Conservation (phyloP, 2,329 filamentous ascomycete genomes). For the Exophiala sideris region DNA sequence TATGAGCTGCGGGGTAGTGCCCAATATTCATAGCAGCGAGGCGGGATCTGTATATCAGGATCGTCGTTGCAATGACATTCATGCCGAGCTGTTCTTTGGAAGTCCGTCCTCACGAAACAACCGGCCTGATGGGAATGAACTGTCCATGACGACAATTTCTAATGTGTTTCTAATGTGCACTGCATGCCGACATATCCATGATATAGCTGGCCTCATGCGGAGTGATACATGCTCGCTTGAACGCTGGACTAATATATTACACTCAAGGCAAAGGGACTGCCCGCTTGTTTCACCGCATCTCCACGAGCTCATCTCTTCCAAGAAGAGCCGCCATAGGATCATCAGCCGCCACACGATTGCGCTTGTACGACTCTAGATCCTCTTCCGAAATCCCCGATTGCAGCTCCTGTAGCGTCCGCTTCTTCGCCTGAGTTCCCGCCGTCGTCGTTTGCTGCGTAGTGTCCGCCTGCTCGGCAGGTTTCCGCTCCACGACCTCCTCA, state of each 20-base stretch:
- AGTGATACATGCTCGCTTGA: background rate
- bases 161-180: too few species aligned
- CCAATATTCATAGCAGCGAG: too few species aligned
- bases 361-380: conserved; percentile 81
- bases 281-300: conserved; percentile 3
- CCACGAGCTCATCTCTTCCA: conserved; percentile 20
- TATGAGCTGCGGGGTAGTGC: too few species aligned
- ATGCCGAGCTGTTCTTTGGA: too few species aligned
- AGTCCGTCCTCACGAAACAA: too few species aligned
- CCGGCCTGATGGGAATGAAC: too few species aligned
- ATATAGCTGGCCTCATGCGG: too few species aligned
- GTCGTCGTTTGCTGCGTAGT: conserved; percentile 26
- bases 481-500: conserved; percentile 16
- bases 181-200: too few species aligned
- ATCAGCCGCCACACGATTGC: conserved; percentile 67
- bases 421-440: conserved; percentile 46
- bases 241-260: background rate
- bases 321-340: conserved; percentile 77
- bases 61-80: too few species aligned
- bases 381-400: conserved; percentile 73
- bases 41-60: too few species aligned
- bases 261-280: background rate
- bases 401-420: conserved; percentile 76
- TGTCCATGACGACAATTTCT: too few species aligned
- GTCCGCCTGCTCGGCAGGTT: conserved; percentile 23